A percentile compares a stretch with the other conserved stretches of the same genome.
Conservation (phyloP, 1,284 basidiomycete species). For the Crepidotus sp. region DNA sequence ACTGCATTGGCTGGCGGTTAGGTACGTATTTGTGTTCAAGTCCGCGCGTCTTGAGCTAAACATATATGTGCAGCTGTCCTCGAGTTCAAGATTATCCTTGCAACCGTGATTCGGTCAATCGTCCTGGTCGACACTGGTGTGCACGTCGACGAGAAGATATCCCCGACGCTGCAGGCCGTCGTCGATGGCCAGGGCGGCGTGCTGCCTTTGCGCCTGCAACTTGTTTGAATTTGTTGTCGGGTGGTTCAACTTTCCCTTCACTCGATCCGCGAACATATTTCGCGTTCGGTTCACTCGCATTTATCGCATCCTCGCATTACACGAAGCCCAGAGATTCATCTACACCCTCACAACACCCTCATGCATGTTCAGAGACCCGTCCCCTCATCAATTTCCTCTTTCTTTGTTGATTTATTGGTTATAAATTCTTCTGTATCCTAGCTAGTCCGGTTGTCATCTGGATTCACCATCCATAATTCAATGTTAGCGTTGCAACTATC, state of each 20-base stretch:
- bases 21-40: conserved; percentile 19
- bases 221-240: conserved; percentile 7
- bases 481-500: background rate
- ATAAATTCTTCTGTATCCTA: background rate
- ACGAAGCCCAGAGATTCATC: background rate
- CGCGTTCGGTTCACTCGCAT: background rate
- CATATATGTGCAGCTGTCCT: conserved; percentile 23
- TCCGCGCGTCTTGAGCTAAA: background rate
- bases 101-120: conserved; percentile 28
- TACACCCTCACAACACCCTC: too few species aligned
- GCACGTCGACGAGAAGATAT: conserved; percentile 25
- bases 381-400: background rate
- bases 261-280: background rate
- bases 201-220: conserved; percentile 21
- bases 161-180: conserved; percentile 31
- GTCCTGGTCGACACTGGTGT: conserved; percentile 30
- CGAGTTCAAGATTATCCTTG: conserved; percentile 34
- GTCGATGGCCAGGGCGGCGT: conserved; percentile 25
- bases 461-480: background rate
- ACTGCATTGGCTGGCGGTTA: conserved; percentile 32
- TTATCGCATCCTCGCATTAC: background rate
- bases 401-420: background rate
- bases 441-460: background rate
- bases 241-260: background rate
- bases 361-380: background rate